Evolutionary conservation across 352 stramenopile species (phyloP), one percentile per base, ranked within the genome.

Genomic region (Pythium phragmitis): DNA sequence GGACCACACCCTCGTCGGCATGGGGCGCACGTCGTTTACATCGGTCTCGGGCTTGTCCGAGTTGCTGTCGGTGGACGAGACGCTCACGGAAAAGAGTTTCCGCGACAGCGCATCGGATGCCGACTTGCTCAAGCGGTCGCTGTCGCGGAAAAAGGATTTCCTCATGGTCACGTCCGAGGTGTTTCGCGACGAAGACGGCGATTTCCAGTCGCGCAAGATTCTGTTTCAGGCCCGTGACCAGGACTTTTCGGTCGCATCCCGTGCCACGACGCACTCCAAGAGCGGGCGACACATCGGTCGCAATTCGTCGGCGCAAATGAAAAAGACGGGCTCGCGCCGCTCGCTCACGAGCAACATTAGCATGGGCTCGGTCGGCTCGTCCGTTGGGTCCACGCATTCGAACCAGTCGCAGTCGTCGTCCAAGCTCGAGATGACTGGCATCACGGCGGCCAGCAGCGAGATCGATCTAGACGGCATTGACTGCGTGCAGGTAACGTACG

Each of bases 151-250:
- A 60, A 92, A 94, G 41, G 88, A 96, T 62, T 96, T 96, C 49
- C 69, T 96, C 46, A 96, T 96, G 88, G 86, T 96, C 26, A 96
- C 87, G 14, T 93, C 85, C 0, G 85, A 96, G 53, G 87, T 96
- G n/a, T 94, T 96, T 45, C 85, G 85, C 54, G 77, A 89, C 57
- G 80, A 94, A 66, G 83, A 84, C 9, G 87, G 87, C 19, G 87
- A 92, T 69, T 94, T 90, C 57, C 87, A 96, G 61, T 85, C 82
- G 28, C 83, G 87, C n/a, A 96, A 96, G 61, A 91, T 96, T 68
- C 68, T 96, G 3, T 96, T 96, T 59, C 87, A 96, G 56, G 85
- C 87, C 17, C 77, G 75, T n/a, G 79, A 90, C 46, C 80, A 96
- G 48, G 85, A 96, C 48, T 96, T 96, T 41, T 93, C 83, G 4